Evolutionary conservation across 1,284 basidiomycete species (phyloP).

Genomic region (Ustilago nuda): DNA sequence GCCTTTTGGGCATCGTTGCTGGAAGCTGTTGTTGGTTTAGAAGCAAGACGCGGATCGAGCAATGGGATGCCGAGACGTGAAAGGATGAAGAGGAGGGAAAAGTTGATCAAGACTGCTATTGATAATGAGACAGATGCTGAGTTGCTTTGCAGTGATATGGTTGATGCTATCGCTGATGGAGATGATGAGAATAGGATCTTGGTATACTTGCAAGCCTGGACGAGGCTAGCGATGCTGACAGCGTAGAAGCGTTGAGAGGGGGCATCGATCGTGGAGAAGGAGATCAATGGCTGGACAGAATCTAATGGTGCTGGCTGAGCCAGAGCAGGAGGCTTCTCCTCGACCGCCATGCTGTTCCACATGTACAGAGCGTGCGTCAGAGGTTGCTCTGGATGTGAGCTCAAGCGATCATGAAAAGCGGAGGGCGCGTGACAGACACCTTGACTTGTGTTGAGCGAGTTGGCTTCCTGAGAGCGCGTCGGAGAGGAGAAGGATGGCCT

Average conservation of each 20-base stretch:
- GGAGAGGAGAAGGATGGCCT: background rate
- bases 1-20: constrained; percentile 77
- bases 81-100: constrained; percentile 74
- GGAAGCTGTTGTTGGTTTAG: constrained; percentile 74
- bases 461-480: background rate
- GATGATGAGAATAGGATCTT: constrained; percentile 27
- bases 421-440: constrained; percentile 4
- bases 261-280: constrained; percentile 68
- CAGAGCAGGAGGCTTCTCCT: constrained; percentile 12
- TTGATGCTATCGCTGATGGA: constrained; percentile 16
- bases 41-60: constrained; percentile 77
- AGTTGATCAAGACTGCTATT: constrained; percentile 72
- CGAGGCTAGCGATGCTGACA: constrained; percentile 71
- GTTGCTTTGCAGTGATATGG: constrained; percentile 18
- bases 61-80: constrained; percentile 81
- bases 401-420: constrained; percentile 6
- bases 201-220: constrained; percentile 70
- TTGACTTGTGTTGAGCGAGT: background rate
- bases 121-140: constrained; percentile 75
- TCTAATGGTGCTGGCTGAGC: constrained; percentile 11
- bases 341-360: constrained; percentile 15
- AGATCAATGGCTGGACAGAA: constrained; percentile 63
- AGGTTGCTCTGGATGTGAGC: background rate
- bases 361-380: background rate
- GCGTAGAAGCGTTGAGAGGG: constrained; percentile 74